phyloP scores from a whole-genome alignment of 768 basidiomycete species.

The Neoboletus magnificus region DNA sequence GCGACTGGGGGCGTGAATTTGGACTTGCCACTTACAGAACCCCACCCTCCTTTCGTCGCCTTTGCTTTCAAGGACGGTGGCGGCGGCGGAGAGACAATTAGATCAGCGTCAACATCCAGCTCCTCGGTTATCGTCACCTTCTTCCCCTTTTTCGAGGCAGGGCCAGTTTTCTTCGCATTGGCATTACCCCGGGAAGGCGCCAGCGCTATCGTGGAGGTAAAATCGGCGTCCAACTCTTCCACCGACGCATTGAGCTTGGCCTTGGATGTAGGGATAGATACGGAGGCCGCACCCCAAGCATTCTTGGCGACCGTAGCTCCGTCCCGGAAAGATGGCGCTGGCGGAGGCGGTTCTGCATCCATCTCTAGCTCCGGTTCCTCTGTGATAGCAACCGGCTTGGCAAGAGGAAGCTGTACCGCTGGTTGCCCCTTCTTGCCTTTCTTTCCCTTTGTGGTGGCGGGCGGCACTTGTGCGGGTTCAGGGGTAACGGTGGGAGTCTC shows the following conservation, averaged over 20 bases:
- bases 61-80: conserved; percentile 12
- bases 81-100: conserved; percentile 10
- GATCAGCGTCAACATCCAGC: conserved; percentile 25
- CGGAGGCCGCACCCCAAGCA: conserved; percentile 5
- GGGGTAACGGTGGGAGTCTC: conserved; percentile 1
- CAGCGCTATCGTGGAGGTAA: neutral
- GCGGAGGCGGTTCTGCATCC: conserved; percentile 22
- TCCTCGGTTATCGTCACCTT: conserved; percentile 28
- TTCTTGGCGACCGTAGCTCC: conserved; percentile 12
- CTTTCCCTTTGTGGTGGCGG: conserved; percentile 16
- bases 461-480: conserved; percentile 11
- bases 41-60: conserved; percentile 18
- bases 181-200: conserved; percentile 4
- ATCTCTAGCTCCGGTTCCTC: conserved; percentile 16
- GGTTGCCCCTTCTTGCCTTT: conserved; percentile 26
- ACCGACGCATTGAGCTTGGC: neutral
- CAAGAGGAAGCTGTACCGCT: conserved; percentile 8
- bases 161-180: conserved; percentile 9
- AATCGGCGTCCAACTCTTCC: conserved; percentile 5
- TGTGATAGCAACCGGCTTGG: conserved; percentile 14
- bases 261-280: conserved; percentile 2
- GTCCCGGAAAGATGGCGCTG: conserved; percentile 18
- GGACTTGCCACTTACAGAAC: conserved; percentile 19
- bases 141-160: conserved; percentile 22
- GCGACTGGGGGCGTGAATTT: conserved; percentile 10